phyloP scores from a whole-genome alignment of 352 stramenopile genomes.

The Halophytophthora batemanensis region DNA sequence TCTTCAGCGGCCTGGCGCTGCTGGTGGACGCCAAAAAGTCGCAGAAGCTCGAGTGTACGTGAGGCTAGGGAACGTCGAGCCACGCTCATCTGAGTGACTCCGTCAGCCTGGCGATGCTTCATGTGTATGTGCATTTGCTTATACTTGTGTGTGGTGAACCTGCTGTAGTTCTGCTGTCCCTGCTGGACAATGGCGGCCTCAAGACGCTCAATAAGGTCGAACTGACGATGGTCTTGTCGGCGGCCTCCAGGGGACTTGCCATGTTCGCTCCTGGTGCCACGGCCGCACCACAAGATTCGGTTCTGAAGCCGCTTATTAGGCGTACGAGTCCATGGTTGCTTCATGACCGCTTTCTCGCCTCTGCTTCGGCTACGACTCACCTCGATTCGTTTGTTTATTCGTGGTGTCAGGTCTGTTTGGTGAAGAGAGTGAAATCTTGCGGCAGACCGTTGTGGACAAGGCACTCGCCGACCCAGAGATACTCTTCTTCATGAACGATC shows the following conservation, averaged over 20 bases:
- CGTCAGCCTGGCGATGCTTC: conserved; percentile 1
- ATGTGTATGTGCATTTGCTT: conserved; percentile 1
- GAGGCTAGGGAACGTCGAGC: conserved; percentile 8
- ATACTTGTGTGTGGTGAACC: neutral
- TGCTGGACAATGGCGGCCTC: conserved; percentile 58
- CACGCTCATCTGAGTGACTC: neutral
- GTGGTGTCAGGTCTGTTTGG: conserved; percentile 42
- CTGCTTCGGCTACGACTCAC: neutral
- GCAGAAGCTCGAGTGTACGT: conserved; percentile 56
- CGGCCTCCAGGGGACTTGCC: conserved; percentile 39
- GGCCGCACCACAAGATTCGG: conserved; percentile 24
- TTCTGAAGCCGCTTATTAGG: conserved; percentile 40
- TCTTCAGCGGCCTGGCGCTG: conserved; percentile 59
- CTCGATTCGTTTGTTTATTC: neutral
- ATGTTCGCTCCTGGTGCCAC: conserved; percentile 46
- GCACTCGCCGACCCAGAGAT: conserved; percentile 66
- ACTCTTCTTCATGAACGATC: conserved; percentile 76
- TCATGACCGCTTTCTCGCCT: neutral
- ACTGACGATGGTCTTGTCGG: conserved; percentile 51
- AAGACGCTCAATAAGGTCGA: conserved; percentile 64
- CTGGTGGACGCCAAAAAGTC: conserved; percentile 63
- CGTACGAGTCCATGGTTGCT: conserved; percentile 22
- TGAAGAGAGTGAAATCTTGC: conserved; percentile 33
- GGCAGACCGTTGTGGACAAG: conserved; percentile 42
- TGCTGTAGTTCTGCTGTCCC: conserved; percentile 43